Evolutionary conservation across 1,284 basidiomycete genomes (phyloP).

Genomic region (Puccinia hordei): DNA sequence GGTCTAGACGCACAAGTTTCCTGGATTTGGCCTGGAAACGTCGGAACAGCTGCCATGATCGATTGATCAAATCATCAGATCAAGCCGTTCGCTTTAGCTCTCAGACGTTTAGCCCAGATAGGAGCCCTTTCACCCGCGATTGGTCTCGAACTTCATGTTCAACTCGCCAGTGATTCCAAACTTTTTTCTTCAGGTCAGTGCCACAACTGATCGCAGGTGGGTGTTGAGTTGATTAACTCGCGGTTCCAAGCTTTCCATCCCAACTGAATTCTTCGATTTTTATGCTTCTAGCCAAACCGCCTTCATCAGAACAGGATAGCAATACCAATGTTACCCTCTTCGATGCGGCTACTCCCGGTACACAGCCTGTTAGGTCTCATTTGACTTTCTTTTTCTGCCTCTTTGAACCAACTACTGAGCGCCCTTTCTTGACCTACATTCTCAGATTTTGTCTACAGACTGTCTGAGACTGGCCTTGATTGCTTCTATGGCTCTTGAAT

Average conservation of each 20-base stretch:
- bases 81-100: not conserved
- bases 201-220: too few species aligned
- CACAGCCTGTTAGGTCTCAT: slow-evolving; percentile 72
- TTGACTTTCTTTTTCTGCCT: not conserved
- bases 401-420: not conserved
- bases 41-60: not conserved
- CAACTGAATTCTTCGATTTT: not conserved
- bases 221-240: too few species aligned
- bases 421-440: not conserved
- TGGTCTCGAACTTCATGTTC: slow-evolving; percentile 93
- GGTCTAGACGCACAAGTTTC: not conserved
- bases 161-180: slow-evolving; percentile 82
- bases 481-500: slow-evolving; percentile 78
- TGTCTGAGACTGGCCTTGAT: slow-evolving; percentile 73
- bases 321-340: slow-evolving; percentile 79
- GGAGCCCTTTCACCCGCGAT: slow-evolving; percentile 66
- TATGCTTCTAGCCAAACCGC: slow-evolving; percentile 58
- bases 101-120: too few species aligned
- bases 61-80: not conserved
- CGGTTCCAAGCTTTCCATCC: too few species aligned
- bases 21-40: not conserved
- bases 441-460: not conserved
- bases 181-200: slow-evolving; percentile 77
- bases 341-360: slow-evolving; percentile 90
- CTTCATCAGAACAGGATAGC: slow-evolving; percentile 65